Conservation (phyloP, 805 yeast genomes). For the Hanseniaspora singularis region DNA sequence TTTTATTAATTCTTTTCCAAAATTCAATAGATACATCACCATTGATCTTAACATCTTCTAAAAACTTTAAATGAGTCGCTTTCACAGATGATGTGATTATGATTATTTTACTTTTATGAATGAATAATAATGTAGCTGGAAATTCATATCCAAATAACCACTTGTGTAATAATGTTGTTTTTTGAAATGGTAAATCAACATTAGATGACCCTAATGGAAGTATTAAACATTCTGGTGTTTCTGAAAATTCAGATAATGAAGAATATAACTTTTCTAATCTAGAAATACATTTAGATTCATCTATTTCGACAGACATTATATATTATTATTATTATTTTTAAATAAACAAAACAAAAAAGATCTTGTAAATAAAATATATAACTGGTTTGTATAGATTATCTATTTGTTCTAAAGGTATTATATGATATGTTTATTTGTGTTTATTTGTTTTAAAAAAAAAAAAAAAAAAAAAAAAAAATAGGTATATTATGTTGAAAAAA, state of each 20-base stretch:
- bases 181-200: conserved; percentile 80
- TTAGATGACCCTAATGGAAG: conserved; percentile 75
- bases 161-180: conserved; percentile 72
- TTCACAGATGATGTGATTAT: conserved; percentile 75
- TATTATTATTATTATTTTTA: not conserved
- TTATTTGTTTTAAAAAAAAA: not conserved
- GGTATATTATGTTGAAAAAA: not conserved
- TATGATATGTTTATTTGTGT: too few species aligned
- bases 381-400: too few species aligned
- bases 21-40: conserved; percentile 39
- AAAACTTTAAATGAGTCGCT: conserved; percentile 52
- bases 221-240: conserved; percentile 37
- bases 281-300: conserved; percentile 15
- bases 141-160: conserved; percentile 94
- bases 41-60: conserved; percentile 35
- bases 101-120: conserved; percentile 47
- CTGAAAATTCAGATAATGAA: conserved; percentile 23
- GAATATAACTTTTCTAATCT: conserved; percentile 25
- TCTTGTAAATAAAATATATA: not conserved
- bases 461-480: not conserved
- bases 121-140: conserved; percentile 71
- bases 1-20: conserved; percentile 65
- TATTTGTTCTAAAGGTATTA: too few species aligned
- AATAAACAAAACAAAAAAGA: conserved; percentile 3
- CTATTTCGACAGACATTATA: conserved; percentile 21